Evolutionary conservation across 2,329 filamentous ascomycete genomes (phyloP).

Genomic region (Talaromyces sp.): DNA sequence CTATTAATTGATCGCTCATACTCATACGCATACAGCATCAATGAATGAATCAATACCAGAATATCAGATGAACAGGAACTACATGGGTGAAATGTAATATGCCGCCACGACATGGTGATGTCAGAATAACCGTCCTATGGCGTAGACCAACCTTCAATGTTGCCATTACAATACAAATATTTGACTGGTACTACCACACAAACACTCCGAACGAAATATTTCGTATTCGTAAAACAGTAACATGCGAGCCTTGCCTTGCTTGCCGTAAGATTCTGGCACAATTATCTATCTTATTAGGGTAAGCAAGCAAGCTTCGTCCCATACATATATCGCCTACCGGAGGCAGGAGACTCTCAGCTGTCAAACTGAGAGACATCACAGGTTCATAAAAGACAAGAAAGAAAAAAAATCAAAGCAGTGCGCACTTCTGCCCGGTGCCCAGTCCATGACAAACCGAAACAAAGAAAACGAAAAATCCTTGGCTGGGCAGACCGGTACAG

Average conservation of each 20-base stretch:
- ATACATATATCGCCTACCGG: neutral
- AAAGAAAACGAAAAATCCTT: slow-evolving; percentile 14
- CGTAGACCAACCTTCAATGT: neutral
- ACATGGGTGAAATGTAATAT: neutral
- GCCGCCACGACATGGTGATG: neutral
- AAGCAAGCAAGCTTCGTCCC: neutral
- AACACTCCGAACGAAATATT: neutral
- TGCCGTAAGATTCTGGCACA: neutral
- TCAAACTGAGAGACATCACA: neutral
- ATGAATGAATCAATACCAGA: neutral
- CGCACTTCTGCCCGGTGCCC: slow-evolving; percentile 42
- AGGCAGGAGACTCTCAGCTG: neutral
- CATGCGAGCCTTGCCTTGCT: neutral
- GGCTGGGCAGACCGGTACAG: slow-evolving; percentile 32
- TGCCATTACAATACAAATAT: neutral
- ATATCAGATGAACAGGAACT: neutral
- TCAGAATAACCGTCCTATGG: neutral
- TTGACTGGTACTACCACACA: neutral
- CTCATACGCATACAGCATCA: neutral
- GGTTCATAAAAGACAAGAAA: neutral
- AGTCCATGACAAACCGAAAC: slow-evolving; percentile 18
- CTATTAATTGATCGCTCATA: neutral
- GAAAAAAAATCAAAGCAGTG: slow-evolving; percentile 29
- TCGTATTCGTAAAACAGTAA: neutral
- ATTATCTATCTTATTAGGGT: neutral